phyloP scores from a whole-genome alignment of 2,329 filamentous ascomycete genomes.

The Tympanopsis confertula region DNA sequence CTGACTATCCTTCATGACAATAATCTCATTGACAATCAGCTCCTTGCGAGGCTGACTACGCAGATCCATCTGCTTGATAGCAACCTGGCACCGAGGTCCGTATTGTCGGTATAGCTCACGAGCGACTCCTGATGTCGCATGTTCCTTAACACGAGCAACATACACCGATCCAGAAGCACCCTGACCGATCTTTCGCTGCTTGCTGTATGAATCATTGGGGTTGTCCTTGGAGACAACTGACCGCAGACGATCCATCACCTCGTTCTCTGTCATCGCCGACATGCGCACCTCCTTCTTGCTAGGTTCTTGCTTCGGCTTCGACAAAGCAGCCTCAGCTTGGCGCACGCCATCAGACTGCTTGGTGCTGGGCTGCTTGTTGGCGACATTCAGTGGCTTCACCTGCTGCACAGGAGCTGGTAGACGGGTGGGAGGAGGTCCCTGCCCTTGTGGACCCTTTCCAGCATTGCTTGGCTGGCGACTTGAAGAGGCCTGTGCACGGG shows the following conservation, averaged over 20 bases:
- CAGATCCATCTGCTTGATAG: conserved; percentile 99
- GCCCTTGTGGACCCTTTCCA: not conserved
- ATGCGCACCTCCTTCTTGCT: conserved; percentile 89
- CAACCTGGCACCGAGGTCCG: conserved; percentile 76
- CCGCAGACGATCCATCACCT: conserved; percentile 92
- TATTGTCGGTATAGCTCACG: conserved; percentile 68
- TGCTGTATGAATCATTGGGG: conserved; percentile 88
- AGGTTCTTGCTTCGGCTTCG: conserved; percentile 62
- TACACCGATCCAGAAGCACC: conserved; percentile 97
- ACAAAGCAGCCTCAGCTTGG: conserved; percentile 77
- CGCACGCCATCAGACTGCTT: conserved; percentile 58
- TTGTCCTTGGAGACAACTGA: conserved; percentile 94
- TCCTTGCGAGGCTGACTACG: conserved; percentile 95
- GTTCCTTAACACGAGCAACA: conserved; percentile 88
- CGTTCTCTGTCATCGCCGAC: conserved; percentile 94
- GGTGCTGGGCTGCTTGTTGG: conserved; percentile 33
- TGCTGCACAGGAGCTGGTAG: not conserved
- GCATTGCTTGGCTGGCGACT: not conserved
- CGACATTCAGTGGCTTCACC: conserved; percentile 37
- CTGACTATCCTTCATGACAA: conserved; percentile 99
- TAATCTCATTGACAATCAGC: conserved; percentile 97
- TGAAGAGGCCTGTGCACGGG: not conserved
- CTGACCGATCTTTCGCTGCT: conserved; percentile 99
- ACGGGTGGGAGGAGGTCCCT: not conserved
- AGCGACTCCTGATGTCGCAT: conserved; percentile 69